A percentile compares a stretch with the other conserved stretches of the same genome.
phyloP scores from a whole-genome alignment of 176 grass and related monocot genomes.

The Cenchrus purpureus region DNA sequence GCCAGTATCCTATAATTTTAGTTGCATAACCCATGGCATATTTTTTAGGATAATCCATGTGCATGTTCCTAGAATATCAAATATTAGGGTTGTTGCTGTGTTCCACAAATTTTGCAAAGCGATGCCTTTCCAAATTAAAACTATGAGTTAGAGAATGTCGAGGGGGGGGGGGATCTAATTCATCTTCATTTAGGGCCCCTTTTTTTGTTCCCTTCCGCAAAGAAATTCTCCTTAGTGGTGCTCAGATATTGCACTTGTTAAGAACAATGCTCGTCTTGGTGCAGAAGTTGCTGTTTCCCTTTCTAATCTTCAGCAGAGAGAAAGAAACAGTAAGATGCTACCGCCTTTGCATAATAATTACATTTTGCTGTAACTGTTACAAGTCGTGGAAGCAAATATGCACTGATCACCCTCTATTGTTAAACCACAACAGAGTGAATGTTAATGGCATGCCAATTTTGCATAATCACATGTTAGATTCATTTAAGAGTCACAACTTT shows the following conservation, averaged over 20 bases:
- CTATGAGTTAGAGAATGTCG: not conserved
- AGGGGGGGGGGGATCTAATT: not conserved
- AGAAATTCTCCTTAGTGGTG: conserved; percentile 51
- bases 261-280: conserved; percentile 88
- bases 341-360: not conserved
- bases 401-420: not conserved
- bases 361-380: not conserved
- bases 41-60: not conserved
- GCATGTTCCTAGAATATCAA: not conserved
- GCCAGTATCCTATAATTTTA: conserved; percentile 77
- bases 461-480: not conserved
- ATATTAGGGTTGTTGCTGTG: not conserved
- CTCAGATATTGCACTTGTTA: conserved; percentile 92
- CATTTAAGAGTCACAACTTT: not conserved
- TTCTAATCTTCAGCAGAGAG: conserved; percentile 51
- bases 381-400: not conserved
- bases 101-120: not conserved
- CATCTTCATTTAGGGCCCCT: not conserved
- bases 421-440: not conserved
- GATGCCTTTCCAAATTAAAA: conserved; percentile 9
- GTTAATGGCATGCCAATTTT: not conserved
- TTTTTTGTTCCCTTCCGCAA: not conserved
- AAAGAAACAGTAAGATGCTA: conserved; percentile 45
- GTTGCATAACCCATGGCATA: not conserved
- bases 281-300: conserved; percentile 78